phyloP scores from a whole-genome alignment of 1,139 yeast species.

The Protomyces arabidopsidicola region DNA sequence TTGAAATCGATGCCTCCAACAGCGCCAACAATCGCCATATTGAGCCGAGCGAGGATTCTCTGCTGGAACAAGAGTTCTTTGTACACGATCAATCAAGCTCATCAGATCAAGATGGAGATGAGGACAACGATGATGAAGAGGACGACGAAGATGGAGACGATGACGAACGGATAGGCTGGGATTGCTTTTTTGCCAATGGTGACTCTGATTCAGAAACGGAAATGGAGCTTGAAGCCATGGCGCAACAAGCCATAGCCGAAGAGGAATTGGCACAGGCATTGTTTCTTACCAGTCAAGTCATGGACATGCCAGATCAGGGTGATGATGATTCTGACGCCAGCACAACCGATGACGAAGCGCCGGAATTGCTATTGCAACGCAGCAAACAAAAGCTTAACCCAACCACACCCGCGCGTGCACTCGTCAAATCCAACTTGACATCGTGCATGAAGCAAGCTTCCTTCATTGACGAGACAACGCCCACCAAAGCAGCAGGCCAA shows the following conservation, averaged over 20 bases:
- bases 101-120: background rate
- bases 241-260: background rate
- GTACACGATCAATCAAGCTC: constrained; percentile 3
- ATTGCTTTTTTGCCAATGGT: constrained; percentile 18
- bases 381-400: constrained; percentile 7
- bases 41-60: constrained; percentile 6
- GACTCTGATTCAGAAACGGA: constrained; percentile 9
- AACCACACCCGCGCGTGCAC: constrained; percentile 14
- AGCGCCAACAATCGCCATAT: constrained; percentile 1
- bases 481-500: background rate
- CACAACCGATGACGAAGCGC: constrained; percentile 20
- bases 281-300: background rate
- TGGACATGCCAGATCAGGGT: background rate
- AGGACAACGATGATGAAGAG: background rate
- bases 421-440: constrained; percentile 12
- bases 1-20: constrained; percentile 9
- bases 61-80: constrained; percentile 17
- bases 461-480: constrained; percentile 14
- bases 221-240: background rate
- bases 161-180: constrained; percentile 21
- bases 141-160: constrained; percentile 7
- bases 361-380: constrained; percentile 8
- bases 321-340: constrained; percentile 11
- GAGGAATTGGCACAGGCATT: background rate
- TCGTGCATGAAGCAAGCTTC: constrained; percentile 21